These are phyloP conservation scores for Nakazawaea peltata DNA, from an alignment of 805 yeast genomes.

Conservation along the genomic window DNA sequence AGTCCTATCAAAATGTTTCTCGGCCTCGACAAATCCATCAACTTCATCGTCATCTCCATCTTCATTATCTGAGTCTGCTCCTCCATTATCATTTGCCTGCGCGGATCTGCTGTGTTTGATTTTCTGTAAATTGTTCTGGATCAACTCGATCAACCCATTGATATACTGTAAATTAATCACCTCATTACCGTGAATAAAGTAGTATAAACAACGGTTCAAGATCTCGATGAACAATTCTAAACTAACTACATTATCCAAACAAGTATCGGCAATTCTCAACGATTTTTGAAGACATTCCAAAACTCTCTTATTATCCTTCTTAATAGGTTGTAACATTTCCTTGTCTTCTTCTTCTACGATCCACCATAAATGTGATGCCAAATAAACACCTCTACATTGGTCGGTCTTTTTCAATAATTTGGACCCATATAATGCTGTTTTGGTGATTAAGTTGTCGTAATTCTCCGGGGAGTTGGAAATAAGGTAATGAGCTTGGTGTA, in stretches of 20 bases:
- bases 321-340: slow-evolving; percentile 22
- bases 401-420: slow-evolving; percentile 86
- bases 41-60: slow-evolving; percentile 15
- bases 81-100: slow-evolving; percentile 13
- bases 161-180: slow-evolving; percentile 67
- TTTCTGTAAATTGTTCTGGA: slow-evolving; percentile 54
- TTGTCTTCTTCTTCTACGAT: slow-evolving; percentile 47
- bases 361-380: slow-evolving; percentile 94
- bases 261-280: slow-evolving; percentile 86
- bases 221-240: slow-evolving; percentile 86
- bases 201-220: slow-evolving; percentile 76
- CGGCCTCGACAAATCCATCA: slow-evolving; percentile 27
- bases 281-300: slow-evolving; percentile 88
- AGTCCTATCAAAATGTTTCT: slow-evolving; percentile 62
- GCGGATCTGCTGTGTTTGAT: slow-evolving; percentile 19
- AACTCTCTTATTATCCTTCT: slow-evolving; percentile 56
- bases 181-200: slow-evolving; percentile 72
- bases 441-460: slow-evolving; percentile 76
- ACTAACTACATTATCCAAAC: slow-evolving; percentile 71
- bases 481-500: slow-evolving; percentile 34
- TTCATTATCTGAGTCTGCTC: slow-evolving; percentile 13
- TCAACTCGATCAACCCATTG: slow-evolving; percentile 80
- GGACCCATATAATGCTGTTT: slow-evolving; percentile 81
- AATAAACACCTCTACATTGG: slow-evolving; percentile 85
- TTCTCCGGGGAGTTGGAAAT: slow-evolving; percentile 38